Evolutionary conservation across 495 filamentous ascomycete species (phyloP), one percentile per base, ranked within the genome.

Genomic region (Barbatosphaeria neglecta): DNA sequence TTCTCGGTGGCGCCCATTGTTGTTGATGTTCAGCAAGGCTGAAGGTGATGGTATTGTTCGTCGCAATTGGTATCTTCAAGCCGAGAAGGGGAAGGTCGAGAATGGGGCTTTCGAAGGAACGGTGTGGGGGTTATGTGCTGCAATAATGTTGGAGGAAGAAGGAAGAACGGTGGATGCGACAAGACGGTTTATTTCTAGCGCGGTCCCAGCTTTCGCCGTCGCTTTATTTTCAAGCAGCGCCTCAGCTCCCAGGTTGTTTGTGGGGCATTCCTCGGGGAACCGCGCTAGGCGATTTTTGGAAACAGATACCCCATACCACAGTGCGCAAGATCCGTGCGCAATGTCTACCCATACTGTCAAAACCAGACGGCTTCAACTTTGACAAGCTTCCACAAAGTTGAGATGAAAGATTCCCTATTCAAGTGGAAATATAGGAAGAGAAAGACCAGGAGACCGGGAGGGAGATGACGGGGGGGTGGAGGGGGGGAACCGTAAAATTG

Each of bases 1-100:
- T 66, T 68, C 44, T 65, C 50, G 37, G 63, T 52, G 46, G 60
- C n/a, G n/a, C n/a, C 43, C 66, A 74, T 72, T 33, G 22, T 59
- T 51, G 50, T 46, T 43, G 38, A 38, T 47, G 40, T 40, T 43
- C 43, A 22, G 40, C 40, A 31, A 44, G 18, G 15, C 33, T 2
- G 6, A 45, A 41, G 19, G 4, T n/a, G 28, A 45, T 18, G 22
- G 9, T 37, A 45, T 28, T 5, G 31, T 17, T 40, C 9, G 41
- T 24, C 41, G 5, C 22, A 20, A 37, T 22, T 24, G 38, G 43
- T 40, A 24, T 11, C 24, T 22, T 31, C 33, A 19, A 16, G 11
- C 4, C 33, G 18, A 13, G 3, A 16, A 25, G 24, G 24, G 24
- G 24, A 25, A 4, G 24, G 4, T 9, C 4, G 4, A 25, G 9